Evolutionary conservation across 1,284 basidiomycete species (phyloP).

Genomic region (Spongiforma sp.): DNA sequence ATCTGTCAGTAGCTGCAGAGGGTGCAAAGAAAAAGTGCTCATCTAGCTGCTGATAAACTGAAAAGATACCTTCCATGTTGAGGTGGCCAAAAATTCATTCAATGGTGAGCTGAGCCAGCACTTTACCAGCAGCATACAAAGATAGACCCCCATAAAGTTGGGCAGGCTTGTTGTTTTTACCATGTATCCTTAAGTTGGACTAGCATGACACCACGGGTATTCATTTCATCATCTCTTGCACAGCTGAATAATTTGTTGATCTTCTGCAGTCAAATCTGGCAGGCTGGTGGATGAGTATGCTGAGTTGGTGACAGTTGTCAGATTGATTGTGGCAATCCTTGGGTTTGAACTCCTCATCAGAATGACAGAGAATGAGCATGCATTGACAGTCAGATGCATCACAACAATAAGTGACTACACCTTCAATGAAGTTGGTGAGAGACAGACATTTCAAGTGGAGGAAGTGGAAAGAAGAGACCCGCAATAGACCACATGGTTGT

Average conservation of each 20-base stretch:
- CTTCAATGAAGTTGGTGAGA: too few relatives aligned
- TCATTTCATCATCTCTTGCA: constrained; percentile 45
- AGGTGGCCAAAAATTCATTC: constrained; percentile 68
- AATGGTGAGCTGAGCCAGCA: constrained; percentile 52
- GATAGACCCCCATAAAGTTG: constrained; percentile 54
- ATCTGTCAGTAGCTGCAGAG: constrained; percentile 7
- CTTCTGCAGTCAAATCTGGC: too few relatives aligned
- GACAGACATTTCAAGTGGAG: too few relatives aligned
- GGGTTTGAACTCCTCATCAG: too few relatives aligned
- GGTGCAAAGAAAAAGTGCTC: constrained; percentile 24
- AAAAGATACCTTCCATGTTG: constrained; percentile 45
- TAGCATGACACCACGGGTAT: constrained; percentile 48
- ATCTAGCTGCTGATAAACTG: constrained; percentile 43
- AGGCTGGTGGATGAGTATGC: too few relatives aligned
- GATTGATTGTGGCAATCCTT: too few relatives aligned
- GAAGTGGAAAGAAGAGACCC: too few relatives aligned
- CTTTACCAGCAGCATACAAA: constrained; percentile 59
- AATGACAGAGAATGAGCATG: too few relatives aligned
- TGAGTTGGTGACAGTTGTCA: too few relatives aligned
- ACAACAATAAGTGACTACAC: too few relatives aligned
- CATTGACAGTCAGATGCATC: too few relatives aligned
- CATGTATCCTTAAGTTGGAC: constrained; percentile 61
- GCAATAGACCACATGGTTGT: too few relatives aligned
- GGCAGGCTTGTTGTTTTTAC: constrained; percentile 54
- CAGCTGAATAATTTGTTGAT: constrained; percentile 55